A percentile compares a stretch with the other conserved stretches of the same genome.
Evolutionary conservation across 768 basidiomycete genomes (phyloP).

Genomic region (Mycena crocata): DNA sequence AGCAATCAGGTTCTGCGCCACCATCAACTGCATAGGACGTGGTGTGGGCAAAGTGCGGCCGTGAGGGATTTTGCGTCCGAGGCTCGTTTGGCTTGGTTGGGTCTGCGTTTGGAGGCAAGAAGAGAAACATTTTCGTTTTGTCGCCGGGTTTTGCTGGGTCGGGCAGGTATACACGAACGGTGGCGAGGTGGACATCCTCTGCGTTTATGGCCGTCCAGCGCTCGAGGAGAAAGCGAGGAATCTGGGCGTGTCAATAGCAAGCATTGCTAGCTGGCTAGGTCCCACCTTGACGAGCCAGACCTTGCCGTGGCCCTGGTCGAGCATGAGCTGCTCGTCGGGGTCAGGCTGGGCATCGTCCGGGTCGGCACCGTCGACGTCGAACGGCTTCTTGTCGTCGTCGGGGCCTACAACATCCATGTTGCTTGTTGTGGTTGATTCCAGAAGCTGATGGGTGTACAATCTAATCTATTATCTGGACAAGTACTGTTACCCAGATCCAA

Average conservation of each 20-base stretch:
- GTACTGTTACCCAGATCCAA: conserved; percentile 35
- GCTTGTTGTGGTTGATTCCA: not conserved
- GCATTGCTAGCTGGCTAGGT: conserved; percentile 1
- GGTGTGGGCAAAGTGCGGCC: conserved; percentile 51
- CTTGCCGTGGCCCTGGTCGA: conserved; percentile 77
- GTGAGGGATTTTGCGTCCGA: conserved; percentile 40
- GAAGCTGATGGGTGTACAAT: no score
- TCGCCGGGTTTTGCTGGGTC: conserved; percentile 52
- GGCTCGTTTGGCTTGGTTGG: conserved; percentile 37
- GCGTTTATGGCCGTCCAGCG: conserved; percentile 82
- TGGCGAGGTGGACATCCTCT: conserved; percentile 85
- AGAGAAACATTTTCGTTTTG: conserved; percentile 69
- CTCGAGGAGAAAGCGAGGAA: conserved; percentile 89
- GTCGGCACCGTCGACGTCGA: conserved; percentile 61
- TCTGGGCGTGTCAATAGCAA: conserved; percentile 53
- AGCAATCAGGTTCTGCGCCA: conserved; percentile 69
- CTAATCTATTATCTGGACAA: no score
- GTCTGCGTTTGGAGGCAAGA: conserved; percentile 70
- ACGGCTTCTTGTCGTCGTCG: conserved; percentile 81
- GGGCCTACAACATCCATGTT: conserved; percentile 45
- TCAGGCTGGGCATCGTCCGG: conserved; percentile 80
- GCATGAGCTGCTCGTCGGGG: conserved; percentile 85
- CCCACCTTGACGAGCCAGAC: conserved; percentile 94
- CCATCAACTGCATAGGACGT: conserved; percentile 47
- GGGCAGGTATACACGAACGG: conserved; percentile 77